Conservation (phyloP, 768 basidiomycete species). For the Lactifluus hygrophoroides region DNA sequence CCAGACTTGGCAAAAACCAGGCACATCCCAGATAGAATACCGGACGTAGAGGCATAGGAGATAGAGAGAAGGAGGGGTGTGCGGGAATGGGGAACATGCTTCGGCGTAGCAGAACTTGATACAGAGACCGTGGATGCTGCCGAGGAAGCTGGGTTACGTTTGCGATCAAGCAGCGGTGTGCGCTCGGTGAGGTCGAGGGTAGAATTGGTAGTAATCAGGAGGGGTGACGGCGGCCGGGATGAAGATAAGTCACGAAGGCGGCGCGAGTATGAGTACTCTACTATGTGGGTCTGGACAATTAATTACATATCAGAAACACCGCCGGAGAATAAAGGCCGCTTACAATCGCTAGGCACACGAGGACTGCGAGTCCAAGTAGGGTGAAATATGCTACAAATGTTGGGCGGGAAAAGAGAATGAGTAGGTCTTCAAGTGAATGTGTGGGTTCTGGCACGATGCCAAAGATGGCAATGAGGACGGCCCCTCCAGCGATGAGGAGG, state of each 20-base stretch:
- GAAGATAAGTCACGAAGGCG: constrained; percentile 28
- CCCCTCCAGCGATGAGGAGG: constrained; percentile 78
- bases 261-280: constrained; percentile 53
- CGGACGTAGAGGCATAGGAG: constrained; percentile 81
- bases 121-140: constrained; percentile 22
- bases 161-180: constrained; percentile 46
- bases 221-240: constrained; percentile 30
- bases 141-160: constrained; percentile 30
- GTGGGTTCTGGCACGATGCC: constrained; percentile 87
- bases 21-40: constrained; percentile 87
- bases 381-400: constrained; percentile 80
- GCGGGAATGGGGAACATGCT: constrained; percentile 27
- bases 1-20: constrained; percentile 91
- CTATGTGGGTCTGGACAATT: constrained; percentile 53
- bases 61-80: constrained; percentile 62
- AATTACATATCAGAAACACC: not conserved
- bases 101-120: constrained; percentile 18
- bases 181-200: constrained; percentile 33
- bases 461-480: constrained; percentile 83
- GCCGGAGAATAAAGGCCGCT: constrained; percentile 26
- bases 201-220: constrained; percentile 22
- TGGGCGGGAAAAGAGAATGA: constrained; percentile 64
- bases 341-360: constrained; percentile 55
- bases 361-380: constrained; percentile 50
- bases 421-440: constrained; percentile 77